Conservation (phyloP, 2,329 filamentous ascomycete species). For the Colletotrichum karsti region DNA sequence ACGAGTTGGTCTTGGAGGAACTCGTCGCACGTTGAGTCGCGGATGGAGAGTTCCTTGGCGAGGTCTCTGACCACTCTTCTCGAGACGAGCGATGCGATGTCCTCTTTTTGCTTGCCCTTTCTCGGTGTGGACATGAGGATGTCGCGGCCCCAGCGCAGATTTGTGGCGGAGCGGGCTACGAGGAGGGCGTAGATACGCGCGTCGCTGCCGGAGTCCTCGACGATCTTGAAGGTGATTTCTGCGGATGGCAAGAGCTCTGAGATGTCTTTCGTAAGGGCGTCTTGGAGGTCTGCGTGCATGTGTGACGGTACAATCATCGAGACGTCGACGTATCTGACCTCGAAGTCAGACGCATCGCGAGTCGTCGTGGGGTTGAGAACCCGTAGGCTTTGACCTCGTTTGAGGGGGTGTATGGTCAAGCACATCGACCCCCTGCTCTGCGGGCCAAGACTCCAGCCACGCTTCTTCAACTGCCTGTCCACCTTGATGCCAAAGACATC, state of each 20-base stretch:
- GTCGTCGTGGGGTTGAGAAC: slow-evolving; percentile 37
- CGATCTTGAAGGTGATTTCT: slow-evolving; percentile 52
- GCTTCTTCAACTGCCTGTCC: slow-evolving; percentile 50
- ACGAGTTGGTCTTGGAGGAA: slow-evolving; percentile 70
- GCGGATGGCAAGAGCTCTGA: slow-evolving; percentile 50
- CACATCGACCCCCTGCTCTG: slow-evolving; percentile 50
- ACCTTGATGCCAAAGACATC: slow-evolving; percentile 57
- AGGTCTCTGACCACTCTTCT: slow-evolving; percentile 54
- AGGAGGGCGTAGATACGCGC: slow-evolving; percentile 64
- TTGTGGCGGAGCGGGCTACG: slow-evolving; percentile 58
- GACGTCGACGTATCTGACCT: slow-evolving; percentile 56
- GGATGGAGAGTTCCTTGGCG: slow-evolving; percentile 49
- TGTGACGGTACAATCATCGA: slow-evolving; percentile 58
- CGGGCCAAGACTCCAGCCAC: slow-evolving; percentile 62
- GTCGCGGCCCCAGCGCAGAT: slow-evolving; percentile 59
- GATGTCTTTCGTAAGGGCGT: slow-evolving; percentile 49
- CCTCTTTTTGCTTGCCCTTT: slow-evolving; percentile 40
- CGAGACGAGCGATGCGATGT: slow-evolving; percentile 51
- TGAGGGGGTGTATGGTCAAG: slow-evolving; percentile 48
- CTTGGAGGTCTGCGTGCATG: slow-evolving; percentile 51
- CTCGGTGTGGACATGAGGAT: slow-evolving; percentile 49
- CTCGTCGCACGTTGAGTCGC: slow-evolving; percentile 52
- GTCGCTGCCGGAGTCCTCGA: slow-evolving; percentile 61
- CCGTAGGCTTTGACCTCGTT: slow-evolving; percentile 44
- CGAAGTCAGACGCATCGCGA: slow-evolving; percentile 32